Base-by-base conservation (phyloP, 495 filamentous ascomycete species). In the Viridothelium virens region DNA sequence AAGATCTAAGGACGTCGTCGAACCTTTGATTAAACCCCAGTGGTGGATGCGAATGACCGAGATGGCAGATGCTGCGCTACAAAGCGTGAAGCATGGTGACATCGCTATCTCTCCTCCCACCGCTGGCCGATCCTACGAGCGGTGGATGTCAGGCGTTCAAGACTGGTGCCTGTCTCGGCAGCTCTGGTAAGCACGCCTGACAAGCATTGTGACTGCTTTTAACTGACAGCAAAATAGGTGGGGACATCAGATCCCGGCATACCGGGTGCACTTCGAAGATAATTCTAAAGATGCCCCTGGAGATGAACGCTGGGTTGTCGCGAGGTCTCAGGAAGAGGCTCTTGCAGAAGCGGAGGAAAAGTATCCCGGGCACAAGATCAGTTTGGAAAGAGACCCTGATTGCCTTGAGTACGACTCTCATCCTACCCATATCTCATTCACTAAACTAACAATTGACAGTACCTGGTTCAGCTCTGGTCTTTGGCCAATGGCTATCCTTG, bases 111-210 rank as follows among this genome's bases (percentile, higher is more conserved):
- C 77, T 48, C 90, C 89, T 16, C 86, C 87, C 71, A 81, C 78
- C 44, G 82, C 85, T 1, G 84, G 88, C 77, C 89, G 86, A 78
- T 85, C 77, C 69, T 92, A 90, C 74, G 86, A 80, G 72, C 81
- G 83, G 62, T 92, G 89, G 89, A 80, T 92, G 79, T 74, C 81
- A 44, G 84, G 85, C 68, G 82, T 91, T 74, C 86, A 91, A 62
- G 89, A 92, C 73, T 91, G 90, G 90, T 93, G 89, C 78, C 77
- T 93, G 44, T 90, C 87, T 7, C 78, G 90, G 67, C 90, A 93
- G 75, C 82, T 93, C 33, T 93, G 90, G 90, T 25, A 25, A 25
- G 25, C 25, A 25, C 25, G 25, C 25, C 25, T 25, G 25, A 25
- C 25, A 25, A 25, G 25, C 25, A 25, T 25, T 25, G 25, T 25